A percentile compares a stretch with the other conserved stretches of the same genome.
These are phyloP conservation scores for Aphanomyces cochlioides DNA, from an alignment of 352 stramenopile genomes.

Conservation along the genomic window DNA sequence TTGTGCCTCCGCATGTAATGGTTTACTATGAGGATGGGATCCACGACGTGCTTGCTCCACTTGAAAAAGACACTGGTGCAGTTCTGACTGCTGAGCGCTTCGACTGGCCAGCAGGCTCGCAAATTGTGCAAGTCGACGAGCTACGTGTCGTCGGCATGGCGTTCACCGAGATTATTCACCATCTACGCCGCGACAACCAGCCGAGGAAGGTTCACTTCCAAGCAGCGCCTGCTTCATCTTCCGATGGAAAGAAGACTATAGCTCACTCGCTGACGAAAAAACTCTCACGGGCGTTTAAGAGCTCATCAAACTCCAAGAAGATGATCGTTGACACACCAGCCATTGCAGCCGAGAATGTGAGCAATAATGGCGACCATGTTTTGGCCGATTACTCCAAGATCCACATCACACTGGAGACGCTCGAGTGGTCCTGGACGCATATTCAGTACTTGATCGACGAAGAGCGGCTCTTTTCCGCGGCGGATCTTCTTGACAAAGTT, in stretches of 20 bases:
- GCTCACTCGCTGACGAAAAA: background rate
- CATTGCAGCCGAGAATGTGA: background rate
- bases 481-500: slow-evolving; percentile 61
- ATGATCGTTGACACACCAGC: background rate
- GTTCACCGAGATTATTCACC: slow-evolving; percentile 59
- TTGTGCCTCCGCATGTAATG: background rate
- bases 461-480: slow-evolving; percentile 71
- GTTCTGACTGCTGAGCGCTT: background rate
- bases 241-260: background rate
- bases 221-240: slow-evolving; percentile 30
- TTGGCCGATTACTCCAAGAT: slow-evolving; percentile 58
- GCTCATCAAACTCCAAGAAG: background rate
- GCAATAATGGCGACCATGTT: slow-evolving; percentile 26
- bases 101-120: slow-evolving; percentile 47
- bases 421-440: slow-evolving; percentile 71
- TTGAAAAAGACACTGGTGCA: background rate
- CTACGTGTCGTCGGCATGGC: slow-evolving; percentile 48
- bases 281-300: background rate
- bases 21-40: slow-evolving; percentile 22
- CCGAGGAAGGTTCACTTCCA: slow-evolving; percentile 57
- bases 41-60: slow-evolving; percentile 31
- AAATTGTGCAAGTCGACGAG: slow-evolving; percentile 64
- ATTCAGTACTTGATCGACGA: slow-evolving; percentile 59
- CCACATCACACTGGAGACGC: slow-evolving; percentile 43
- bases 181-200: slow-evolving; percentile 49